Conservation (phyloP, 345 rosid genomes). For the Citrus glauca region DNA sequence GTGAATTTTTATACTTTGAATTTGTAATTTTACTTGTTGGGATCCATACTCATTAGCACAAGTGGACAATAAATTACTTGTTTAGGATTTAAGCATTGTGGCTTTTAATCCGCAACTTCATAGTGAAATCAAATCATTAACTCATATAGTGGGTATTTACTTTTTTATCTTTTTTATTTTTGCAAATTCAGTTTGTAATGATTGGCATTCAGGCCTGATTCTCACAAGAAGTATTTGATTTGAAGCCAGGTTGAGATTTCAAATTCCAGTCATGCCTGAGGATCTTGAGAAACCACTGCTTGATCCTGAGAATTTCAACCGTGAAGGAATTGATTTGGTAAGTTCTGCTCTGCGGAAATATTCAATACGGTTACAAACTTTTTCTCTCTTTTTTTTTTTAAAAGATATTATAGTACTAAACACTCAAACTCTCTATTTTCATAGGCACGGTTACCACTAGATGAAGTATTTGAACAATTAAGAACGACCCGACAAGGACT, state of each 20-base stretch:
- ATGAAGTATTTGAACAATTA: conserved; percentile 77
- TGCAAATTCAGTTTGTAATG: neutral
- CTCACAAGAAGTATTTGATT: neutral
- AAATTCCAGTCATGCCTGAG: conserved; percentile 57
- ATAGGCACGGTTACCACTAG: conserved; percentile 70
- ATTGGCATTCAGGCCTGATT: neutral
- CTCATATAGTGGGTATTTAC: neutral
- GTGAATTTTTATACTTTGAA: neutral
- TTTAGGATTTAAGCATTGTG: neutral
- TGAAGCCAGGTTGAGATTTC: neutral
- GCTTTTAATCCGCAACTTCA: neutral
- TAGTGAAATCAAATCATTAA: neutral
- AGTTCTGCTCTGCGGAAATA: conserved; percentile 3
- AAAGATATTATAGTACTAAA: neutral
- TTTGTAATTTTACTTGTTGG: neutral
- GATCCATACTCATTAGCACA: neutral
- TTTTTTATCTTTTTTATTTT: no score
- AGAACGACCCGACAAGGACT: conserved; percentile 68
- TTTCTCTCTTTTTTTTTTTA: neutral
- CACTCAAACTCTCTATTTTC: neutral
- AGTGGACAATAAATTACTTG: neutral
- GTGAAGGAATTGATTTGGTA: conserved; percentile 77
- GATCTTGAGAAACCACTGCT: conserved; percentile 69
- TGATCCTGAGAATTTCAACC: conserved; percentile 54
- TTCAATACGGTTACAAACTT: neutral